These are phyloP conservation scores for Hypoxylon sp. DNA, from an alignment of 2,329 filamentous ascomycete species.

Conservation along the genomic window DNA sequence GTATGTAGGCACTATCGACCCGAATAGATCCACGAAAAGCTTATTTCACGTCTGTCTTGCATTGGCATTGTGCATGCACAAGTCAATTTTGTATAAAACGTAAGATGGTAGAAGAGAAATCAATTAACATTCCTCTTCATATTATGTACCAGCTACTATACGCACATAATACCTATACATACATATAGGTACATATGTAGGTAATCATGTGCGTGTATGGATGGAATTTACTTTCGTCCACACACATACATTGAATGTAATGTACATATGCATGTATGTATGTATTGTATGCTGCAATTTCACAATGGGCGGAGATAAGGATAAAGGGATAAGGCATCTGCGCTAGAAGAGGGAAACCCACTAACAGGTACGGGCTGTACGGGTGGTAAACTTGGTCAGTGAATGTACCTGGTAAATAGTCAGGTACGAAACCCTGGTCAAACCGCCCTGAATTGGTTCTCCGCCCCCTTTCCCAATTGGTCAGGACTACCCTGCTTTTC, in stretches of 20 bases:
- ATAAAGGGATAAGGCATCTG: not conserved
- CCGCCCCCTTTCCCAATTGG: slow-evolving; percentile 48
- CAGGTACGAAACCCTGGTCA: slow-evolving; percentile 18
- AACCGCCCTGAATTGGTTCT: slow-evolving; percentile 30
- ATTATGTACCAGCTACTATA: not conserved
- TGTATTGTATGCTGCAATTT: slow-evolving; percentile 16
- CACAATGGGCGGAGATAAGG: slow-evolving; percentile 30
- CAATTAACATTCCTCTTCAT: no score
- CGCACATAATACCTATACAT: slow-evolving; percentile 8
- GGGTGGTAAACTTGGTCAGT: no score
- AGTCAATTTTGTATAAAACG: no score
- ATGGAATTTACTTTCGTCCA: no score
- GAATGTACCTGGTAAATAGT: slow-evolving; percentile 6
- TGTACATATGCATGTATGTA: not conserved
- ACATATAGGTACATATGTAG: slow-evolving; percentile 10
- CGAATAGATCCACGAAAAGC: slow-evolving; percentile 35
- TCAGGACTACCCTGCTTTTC: slow-evolving; percentile 20
- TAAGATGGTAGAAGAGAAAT: not conserved
- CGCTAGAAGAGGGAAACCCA: no score
- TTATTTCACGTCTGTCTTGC: slow-evolving; percentile 23
- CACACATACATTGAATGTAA: no score
- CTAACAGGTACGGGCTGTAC: no score
- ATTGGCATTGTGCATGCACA: not conserved
- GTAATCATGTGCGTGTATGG: not conserved
- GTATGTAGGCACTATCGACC: not conserved